These are phyloP conservation scores for Trichocomaceae sp. DNA, from an alignment of 2,329 filamentous ascomycete species.

Conservation along the genomic window DNA sequence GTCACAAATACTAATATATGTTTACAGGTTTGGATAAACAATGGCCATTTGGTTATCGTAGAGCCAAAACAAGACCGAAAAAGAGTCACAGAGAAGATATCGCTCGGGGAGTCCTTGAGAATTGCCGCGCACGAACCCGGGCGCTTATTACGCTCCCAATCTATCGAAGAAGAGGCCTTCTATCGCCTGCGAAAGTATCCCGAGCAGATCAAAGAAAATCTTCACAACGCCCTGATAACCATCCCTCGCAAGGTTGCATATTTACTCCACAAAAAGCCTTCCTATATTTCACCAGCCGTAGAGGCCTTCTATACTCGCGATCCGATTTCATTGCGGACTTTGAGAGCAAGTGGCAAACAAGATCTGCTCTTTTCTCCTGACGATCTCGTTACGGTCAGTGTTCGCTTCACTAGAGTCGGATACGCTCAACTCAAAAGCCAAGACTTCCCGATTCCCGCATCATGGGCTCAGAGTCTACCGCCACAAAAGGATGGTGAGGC, in stretches of 20 bases:
- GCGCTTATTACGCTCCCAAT: constrained; percentile 61
- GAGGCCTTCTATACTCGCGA: constrained; percentile 93
- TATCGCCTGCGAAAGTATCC: constrained; percentile 83
- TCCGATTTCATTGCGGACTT: constrained; percentile 63
- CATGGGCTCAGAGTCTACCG: constrained; percentile 45
- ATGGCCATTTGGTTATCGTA: constrained; percentile 68
- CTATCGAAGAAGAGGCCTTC: constrained; percentile 83
- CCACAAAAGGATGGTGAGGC: constrained; percentile 39
- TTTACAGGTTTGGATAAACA: constrained; percentile 70
- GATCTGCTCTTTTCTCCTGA: constrained; percentile 62
- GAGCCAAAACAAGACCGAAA: constrained; percentile 44
- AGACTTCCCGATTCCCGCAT: constrained; percentile 61
- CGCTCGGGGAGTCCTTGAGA: constrained; percentile 57
- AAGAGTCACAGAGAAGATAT: constrained; percentile 43
- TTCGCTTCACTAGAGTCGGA: constrained; percentile 78
- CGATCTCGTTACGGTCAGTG: constrained; percentile 72
- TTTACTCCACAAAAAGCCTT: constrained; percentile 67
- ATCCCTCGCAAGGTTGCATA: constrained; percentile 78
- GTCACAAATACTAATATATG: constrained; percentile 11
- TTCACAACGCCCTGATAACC: constrained; percentile 67
- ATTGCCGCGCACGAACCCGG: constrained; percentile 53
- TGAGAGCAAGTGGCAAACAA: constrained; percentile 52
- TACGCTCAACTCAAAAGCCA: constrained; percentile 89
- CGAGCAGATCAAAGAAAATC: constrained; percentile 60
- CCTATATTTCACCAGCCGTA: constrained; percentile 71